Evolutionary conservation across 2,329 filamentous ascomycete genomes (phyloP).

Genomic region (Dactylellina drechsleri): DNA sequence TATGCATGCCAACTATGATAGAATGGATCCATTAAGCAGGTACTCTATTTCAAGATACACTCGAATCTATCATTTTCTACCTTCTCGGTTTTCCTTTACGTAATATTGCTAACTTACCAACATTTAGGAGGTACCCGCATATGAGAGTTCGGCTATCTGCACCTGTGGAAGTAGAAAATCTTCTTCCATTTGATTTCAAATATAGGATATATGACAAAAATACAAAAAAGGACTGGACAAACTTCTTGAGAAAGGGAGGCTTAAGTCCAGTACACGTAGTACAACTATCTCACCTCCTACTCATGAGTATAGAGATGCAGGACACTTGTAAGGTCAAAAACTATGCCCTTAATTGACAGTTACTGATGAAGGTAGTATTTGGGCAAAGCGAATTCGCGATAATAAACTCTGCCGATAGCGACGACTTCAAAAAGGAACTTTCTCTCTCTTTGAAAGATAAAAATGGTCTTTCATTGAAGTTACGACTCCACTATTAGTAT

Average conservation of each 20-base stretch:
- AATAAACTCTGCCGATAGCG: conserved; percentile 87
- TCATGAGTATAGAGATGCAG: conserved; percentile 95
- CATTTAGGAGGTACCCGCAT: conserved; percentile 80
- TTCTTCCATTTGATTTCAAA: conserved; percentile 97
- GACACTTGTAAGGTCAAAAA: conserved; percentile 74
- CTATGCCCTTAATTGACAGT: neutral
- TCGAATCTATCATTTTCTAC: neutral
- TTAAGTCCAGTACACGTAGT: conserved; percentile 97
- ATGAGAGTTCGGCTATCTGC: conserved; percentile 93
- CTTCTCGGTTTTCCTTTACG: too few relatives aligned
- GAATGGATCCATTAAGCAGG: conserved; percentile 81
- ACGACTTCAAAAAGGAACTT: conserved; percentile 87
- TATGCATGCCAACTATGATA: conserved; percentile 85
- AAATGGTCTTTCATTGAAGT: conserved; percentile 78
- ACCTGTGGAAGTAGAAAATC: conserved; percentile 91
- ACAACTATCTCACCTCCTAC: conserved; percentile 88
- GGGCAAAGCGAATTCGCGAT: conserved; percentile 86
- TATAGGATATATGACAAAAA: conserved; percentile 99
- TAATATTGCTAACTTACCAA: conserved; percentile 59
- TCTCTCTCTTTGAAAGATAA: conserved; percentile 84
- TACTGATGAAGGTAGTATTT: conserved; percentile 31
- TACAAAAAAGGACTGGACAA: conserved; percentile 98
- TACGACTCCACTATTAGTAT: conserved; percentile 89
- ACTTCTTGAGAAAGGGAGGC: conserved; percentile 94
- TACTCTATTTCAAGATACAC: conserved; percentile 62